A percentile compares a stretch with the other conserved stretches of the same genome.
These are phyloP conservation scores for Funneliformis caledonium DNA, from an alignment of 371 early-diverging fungal genomes.

Conservation along the genomic window DNA sequence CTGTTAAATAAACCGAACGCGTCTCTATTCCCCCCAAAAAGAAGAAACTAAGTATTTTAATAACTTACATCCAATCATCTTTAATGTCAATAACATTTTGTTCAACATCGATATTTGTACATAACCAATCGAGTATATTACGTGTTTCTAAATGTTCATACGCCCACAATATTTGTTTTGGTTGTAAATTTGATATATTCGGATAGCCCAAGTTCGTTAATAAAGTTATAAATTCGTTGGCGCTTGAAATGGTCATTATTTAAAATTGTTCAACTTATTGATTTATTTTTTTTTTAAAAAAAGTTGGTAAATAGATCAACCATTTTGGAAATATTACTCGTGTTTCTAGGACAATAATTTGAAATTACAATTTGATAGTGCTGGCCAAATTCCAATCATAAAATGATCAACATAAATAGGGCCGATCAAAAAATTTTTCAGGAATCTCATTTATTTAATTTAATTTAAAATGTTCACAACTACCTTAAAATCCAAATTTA, in stretches of 20 bases:
- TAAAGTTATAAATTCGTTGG: constrained; percentile 8
- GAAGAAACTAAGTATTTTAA: background rate
- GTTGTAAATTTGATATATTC: constrained; percentile 17
- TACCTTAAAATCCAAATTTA: background rate
- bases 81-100: constrained; percentile 30
- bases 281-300: too few relatives aligned
- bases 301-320: too few relatives aligned
- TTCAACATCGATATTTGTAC: constrained; percentile 33
- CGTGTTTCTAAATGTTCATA: constrained; percentile 10
- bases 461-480: background rate
- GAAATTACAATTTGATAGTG: too few relatives aligned
- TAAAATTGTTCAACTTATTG: too few relatives aligned
- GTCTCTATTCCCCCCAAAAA: too few relatives aligned
- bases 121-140: constrained; percentile 33
- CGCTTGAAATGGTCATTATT: background rate
- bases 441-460: too few relatives aligned
- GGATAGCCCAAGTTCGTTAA: constrained; percentile 28
- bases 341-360: too few relatives aligned
- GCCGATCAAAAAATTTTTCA: too few relatives aligned
- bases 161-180: constrained; percentile 37
- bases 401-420: too few relatives aligned
- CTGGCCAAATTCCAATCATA: too few relatives aligned
- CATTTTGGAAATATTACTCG: too few relatives aligned
- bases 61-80: constrained; percentile 14
- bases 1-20: background rate